A percentile compares a stretch with the other conserved stretches of the same genome.
These are phyloP conservation scores for Fraxinus xanthoxyloides DNA, from an alignment of 305 asterid species.

Conservation along the genomic window DNA sequence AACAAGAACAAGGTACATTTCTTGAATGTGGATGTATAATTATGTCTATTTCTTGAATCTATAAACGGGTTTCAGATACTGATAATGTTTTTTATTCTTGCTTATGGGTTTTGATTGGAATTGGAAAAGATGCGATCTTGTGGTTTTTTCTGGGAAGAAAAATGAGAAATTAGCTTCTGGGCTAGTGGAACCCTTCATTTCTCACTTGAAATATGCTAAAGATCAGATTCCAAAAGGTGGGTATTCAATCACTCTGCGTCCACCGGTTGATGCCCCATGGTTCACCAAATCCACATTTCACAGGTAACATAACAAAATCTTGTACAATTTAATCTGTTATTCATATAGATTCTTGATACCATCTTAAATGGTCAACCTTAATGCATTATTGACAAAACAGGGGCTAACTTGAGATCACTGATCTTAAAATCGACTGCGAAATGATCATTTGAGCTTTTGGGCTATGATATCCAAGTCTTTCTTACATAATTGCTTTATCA, in stretches of 20 bases:
- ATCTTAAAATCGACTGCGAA: background rate
- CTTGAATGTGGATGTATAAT: background rate
- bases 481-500: background rate
- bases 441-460: slow-evolving; percentile 1
- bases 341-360: background rate
- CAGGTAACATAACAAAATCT: slow-evolving; percentile 40
- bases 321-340: background rate
- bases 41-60: slow-evolving; percentile 2
- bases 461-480: background rate
- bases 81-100: slow-evolving; percentile 19
- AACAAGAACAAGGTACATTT: slow-evolving; percentile 71
- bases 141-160: slow-evolving; percentile 68
- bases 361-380: background rate
- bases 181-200: slow-evolving; percentile 73
- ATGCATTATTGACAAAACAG: background rate
- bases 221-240: slow-evolving; percentile 85
- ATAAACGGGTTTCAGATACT: slow-evolving; percentile 6
- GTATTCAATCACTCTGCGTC: slow-evolving; percentile 68
- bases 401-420: background rate
- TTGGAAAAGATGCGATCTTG: slow-evolving; percentile 68
- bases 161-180: slow-evolving; percentile 84
- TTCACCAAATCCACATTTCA: slow-evolving; percentile 77
- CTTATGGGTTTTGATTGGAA: slow-evolving; percentile 25
- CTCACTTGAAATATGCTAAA: slow-evolving; percentile 80
- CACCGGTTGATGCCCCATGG: slow-evolving; percentile 64